A percentile compares a stretch with the other conserved stretches of the same genome.
Evolutionary conservation across 2,329 filamentous ascomycete genomes (phyloP).

Genomic region (Shiraia bambusicola): DNA sequence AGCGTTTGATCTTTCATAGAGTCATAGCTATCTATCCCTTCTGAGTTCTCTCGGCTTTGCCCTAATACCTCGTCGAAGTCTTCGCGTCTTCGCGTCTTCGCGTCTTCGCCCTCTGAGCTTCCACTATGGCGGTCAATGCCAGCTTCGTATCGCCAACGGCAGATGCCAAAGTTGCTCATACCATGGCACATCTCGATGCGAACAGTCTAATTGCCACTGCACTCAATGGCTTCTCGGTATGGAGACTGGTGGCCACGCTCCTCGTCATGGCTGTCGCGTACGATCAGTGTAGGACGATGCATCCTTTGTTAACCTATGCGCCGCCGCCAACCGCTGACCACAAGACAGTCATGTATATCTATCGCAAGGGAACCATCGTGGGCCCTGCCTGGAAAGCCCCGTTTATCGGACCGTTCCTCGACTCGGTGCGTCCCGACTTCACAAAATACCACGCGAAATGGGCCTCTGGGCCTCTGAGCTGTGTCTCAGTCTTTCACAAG

Average conservation of each 20-base stretch:
- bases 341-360: constrained; percentile 56
- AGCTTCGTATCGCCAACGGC: constrained; percentile 45
- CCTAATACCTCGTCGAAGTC: background rate
- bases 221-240: constrained; percentile 33
- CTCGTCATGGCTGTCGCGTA: constrained; percentile 75
- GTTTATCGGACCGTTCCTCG: constrained; percentile 83
- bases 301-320: constrained; percentile 1
- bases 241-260: constrained; percentile 57
- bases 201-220: constrained; percentile 36
- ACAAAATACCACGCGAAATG: constrained; percentile 90
- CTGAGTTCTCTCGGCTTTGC: too few relatives aligned
- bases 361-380: constrained; percentile 49
- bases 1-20: constrained; percentile 7
- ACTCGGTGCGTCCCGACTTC: constrained; percentile 91
- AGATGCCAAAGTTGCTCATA: constrained; percentile 40
- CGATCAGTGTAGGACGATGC: constrained; percentile 80
- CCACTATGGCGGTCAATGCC: constrained; percentile 40
- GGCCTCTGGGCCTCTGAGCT: constrained; percentile 87
- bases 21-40: too few relatives aligned
- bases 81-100: constrained; percentile 11
- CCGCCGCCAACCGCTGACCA: constrained; percentile 26
- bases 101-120: background rate
- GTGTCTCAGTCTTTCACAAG: constrained; percentile 99
- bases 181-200: constrained; percentile 32
- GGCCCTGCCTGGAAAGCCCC: constrained; percentile 52